These are phyloP conservation scores for Beauveria bassiana DNA, from an alignment of 2,329 filamentous ascomycete genomes.

Conservation along the genomic window DNA sequence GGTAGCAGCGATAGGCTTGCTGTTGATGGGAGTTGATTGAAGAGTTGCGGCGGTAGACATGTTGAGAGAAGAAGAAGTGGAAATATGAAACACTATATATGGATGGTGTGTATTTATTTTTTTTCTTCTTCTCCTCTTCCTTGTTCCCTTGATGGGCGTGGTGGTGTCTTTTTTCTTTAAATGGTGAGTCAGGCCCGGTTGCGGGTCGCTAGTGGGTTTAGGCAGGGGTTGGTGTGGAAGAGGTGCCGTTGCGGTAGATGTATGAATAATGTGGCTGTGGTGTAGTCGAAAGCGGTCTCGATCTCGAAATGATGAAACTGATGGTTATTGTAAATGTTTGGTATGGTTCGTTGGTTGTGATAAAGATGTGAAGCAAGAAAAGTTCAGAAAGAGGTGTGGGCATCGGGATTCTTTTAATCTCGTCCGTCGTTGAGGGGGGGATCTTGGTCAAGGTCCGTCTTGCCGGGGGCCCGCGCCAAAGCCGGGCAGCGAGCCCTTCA, in stretches of 20 bases:
- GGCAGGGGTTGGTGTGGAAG: conserved; percentile 2
- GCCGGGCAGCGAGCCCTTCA: not conserved
- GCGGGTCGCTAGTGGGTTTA: conserved; percentile 15
- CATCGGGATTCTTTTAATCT: conserved; percentile 19
- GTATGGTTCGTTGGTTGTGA: not conserved
- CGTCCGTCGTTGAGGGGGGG: not conserved
- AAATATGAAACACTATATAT: conserved; percentile 2
- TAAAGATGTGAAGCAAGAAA: not conserved
- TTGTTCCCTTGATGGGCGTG: not conserved
- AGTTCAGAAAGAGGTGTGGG: conserved; percentile 11
- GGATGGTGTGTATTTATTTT: conserved; percentile 12
- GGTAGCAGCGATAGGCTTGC: conserved; percentile 15
- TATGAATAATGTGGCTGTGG: not conserved
- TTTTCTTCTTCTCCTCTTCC: conserved; percentile 15
- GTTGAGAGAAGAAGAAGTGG: conserved; percentile 14
- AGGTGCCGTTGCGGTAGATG: not conserved
- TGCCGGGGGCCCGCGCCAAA: not conserved
- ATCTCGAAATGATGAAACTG: not conserved
- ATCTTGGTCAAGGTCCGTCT: not conserved
- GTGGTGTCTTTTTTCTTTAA: conserved; percentile 16
- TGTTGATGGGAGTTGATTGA: conserved; percentile 20
- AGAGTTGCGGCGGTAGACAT: conserved; percentile 24
- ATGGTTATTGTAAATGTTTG: not conserved
- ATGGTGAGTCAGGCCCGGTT: conserved; percentile 20
- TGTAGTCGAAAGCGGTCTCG: not conserved